Percentiles rank a stretch among this genome's conserved stretches.
These are phyloP conservation scores for Puccinia hordei DNA, from an alignment of 1,284 basidiomycete genomes.

Conservation along the genomic window DNA sequence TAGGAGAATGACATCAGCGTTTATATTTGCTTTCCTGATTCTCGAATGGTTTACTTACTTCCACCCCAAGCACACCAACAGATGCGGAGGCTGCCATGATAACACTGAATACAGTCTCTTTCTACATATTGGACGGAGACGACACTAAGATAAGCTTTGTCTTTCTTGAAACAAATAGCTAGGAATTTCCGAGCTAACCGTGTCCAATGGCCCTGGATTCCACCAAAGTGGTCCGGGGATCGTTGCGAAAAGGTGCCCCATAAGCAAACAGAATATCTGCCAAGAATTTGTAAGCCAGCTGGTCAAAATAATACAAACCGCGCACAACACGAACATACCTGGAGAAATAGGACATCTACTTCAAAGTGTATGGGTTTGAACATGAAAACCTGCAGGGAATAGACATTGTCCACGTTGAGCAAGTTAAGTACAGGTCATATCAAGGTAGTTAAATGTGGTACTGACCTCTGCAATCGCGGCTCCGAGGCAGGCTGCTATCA, in stretches of 20 bases:
- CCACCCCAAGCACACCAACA: conserved; percentile 23
- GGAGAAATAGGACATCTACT: conserved; percentile 31
- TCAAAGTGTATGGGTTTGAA: conserved; percentile 33
- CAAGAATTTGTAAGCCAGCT: not conserved
- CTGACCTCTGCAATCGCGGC: conserved; percentile 42
- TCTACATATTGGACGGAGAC: conserved; percentile 18
- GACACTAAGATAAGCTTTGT: not conserved
- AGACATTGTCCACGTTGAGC: not conserved
- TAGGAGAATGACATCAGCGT: not conserved
- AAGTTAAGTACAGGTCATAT: not conserved
- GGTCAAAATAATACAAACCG: not conserved
- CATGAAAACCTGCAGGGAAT: conserved; percentile 34
- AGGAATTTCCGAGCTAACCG: not conserved
- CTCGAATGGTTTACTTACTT: conserved; percentile 28
- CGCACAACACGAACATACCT: not conserved
- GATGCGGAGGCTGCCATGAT: conserved; percentile 37
- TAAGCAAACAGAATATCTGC: conserved; percentile 23
- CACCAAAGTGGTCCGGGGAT: conserved; percentile 47
- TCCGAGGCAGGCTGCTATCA: conserved; percentile 20
- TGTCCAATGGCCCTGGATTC: conserved; percentile 29
- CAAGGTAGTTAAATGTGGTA: not conserved
- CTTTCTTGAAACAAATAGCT: not conserved
- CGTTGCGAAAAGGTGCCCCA: conserved; percentile 17
- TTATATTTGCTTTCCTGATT: not conserved
- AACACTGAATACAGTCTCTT: conserved; percentile 42